Evolutionary conservation across 768 basidiomycete genomes (phyloP).

Genomic region (Trametes coccinea): DNA sequence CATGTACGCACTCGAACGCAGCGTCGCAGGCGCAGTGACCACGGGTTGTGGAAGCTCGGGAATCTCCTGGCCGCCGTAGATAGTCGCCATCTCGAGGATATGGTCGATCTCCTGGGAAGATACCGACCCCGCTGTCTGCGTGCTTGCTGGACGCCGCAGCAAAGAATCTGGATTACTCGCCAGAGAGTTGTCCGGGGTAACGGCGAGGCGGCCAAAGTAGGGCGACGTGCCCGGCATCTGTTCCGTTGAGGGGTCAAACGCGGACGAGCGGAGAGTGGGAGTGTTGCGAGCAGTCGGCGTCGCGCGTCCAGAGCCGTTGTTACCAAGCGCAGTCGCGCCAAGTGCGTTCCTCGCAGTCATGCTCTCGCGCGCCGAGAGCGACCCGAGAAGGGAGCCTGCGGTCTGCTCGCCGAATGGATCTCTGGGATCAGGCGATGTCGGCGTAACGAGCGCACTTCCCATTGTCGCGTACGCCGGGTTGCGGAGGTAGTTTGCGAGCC

Average conservation of each 20-base stretch:
- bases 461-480: conserved; percentile 20
- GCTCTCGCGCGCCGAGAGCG: conserved; percentile 20
- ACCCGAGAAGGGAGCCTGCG: conserved; percentile 13
- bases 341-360: neutral
- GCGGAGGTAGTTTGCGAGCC: conserved; percentile 9
- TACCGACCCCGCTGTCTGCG: conserved; percentile 3
- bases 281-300: conserved; percentile 1
- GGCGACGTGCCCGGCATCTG: conserved; percentile 15
- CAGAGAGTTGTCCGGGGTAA: conserved; percentile 19
- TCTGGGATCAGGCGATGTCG: conserved; percentile 13
- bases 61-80: conserved; percentile 29
- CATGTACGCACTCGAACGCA: conserved; percentile 23
- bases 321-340: conserved; percentile 16
- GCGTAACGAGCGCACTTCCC: conserved; percentile 16
- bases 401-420: conserved; percentile 16
- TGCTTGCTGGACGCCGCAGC: conserved; percentile 1
- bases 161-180: neutral
- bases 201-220: conserved; percentile 13
- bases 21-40: conserved; percentile 16
- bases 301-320: conserved; percentile 1
- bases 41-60: conserved; percentile 15
- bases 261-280: conserved; percentile 8
- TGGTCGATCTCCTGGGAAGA: conserved; percentile 45
- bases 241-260: conserved; percentile 4
- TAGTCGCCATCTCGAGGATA: conserved; percentile 53